These are phyloP conservation scores for Yarrowia yakushimensis DNA, from an alignment of 805 yeast species.

Conservation along the genomic window DNA sequence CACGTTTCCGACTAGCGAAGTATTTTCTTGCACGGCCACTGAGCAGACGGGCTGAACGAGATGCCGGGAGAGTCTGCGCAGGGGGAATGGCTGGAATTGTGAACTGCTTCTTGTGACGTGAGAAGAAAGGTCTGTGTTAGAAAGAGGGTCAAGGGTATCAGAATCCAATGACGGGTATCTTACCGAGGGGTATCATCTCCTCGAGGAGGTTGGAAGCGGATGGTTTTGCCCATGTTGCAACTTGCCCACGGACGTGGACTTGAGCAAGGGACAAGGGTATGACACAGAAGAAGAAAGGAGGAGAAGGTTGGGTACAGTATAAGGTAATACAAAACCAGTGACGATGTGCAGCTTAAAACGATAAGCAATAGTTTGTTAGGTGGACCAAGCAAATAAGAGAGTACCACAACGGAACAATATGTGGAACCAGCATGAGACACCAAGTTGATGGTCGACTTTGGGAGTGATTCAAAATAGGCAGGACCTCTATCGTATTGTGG, in stretches of 20 bases:
- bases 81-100: neutral
- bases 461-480: too few species aligned
- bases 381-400: too few species aligned
- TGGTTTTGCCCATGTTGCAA: constrained; percentile 18
- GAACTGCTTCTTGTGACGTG: constrained; percentile 6
- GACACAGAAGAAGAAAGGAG: neutral
- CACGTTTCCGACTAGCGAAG: constrained; percentile 43
- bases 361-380: too few species aligned
- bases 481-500: too few species aligned
- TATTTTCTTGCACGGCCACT: constrained; percentile 13
- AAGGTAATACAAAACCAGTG: too few species aligned
- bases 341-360: neutral
- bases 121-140: constrained; percentile 12
- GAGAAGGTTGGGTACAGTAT: neutral
- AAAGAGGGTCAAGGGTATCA: neutral
- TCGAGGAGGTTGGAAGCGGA: neutral
- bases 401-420: too few species aligned
- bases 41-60: neutral
- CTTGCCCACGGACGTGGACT: constrained; percentile 11
- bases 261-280: constrained; percentile 10
- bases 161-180: neutral
- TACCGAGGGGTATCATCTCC: constrained; percentile 17
- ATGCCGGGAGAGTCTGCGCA: neutral
- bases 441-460: too few species aligned
- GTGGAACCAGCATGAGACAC: too few species aligned